Conservation (phyloP, 192 early-diverging fungal species). For the Coemansia sp. region DNA sequence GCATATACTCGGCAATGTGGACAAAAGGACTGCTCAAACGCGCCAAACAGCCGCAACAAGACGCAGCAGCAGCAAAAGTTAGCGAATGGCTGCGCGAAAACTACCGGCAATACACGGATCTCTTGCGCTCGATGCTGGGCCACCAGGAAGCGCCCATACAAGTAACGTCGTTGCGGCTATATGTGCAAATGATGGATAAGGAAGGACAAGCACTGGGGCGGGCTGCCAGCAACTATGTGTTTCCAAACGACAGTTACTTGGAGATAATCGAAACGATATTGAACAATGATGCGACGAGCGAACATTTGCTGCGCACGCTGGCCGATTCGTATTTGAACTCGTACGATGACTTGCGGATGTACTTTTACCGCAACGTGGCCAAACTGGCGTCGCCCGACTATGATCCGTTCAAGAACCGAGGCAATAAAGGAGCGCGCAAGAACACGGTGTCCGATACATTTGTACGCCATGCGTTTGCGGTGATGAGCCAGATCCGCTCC, state of each 20-base stretch:
- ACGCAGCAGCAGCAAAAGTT: conserved; percentile 56
- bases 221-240: conserved; percentile 54
- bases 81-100: conserved; percentile 75
- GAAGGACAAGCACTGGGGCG: conserved; percentile 55
- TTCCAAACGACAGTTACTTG: conserved; percentile 69
- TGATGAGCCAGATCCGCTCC: conserved; percentile 60
- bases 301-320: conserved; percentile 63
- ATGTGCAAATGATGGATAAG: conserved; percentile 68
- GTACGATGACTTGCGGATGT: conserved; percentile 84
- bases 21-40: conserved; percentile 30
- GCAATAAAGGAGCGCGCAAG: neutral
- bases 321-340: conserved; percentile 69
- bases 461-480: conserved; percentile 60
- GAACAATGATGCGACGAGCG: conserved; percentile 57
- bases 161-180: conserved; percentile 68
- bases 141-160: conserved; percentile 72
- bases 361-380: conserved; percentile 70
- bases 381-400: conserved; percentile 42
- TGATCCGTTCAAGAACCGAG: conserved; percentile 34
- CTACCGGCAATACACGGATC: conserved; percentile 65
- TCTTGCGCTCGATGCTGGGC: conserved; percentile 55
- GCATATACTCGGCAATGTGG: conserved; percentile 62
- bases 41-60: conserved; percentile 8
- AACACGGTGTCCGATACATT: conserved; percentile 31
- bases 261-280: conserved; percentile 60